Evolutionary conservation across 2,329 filamentous ascomycete genomes (phyloP).

Genomic region (Ceratocystis eucalypticola): DNA sequence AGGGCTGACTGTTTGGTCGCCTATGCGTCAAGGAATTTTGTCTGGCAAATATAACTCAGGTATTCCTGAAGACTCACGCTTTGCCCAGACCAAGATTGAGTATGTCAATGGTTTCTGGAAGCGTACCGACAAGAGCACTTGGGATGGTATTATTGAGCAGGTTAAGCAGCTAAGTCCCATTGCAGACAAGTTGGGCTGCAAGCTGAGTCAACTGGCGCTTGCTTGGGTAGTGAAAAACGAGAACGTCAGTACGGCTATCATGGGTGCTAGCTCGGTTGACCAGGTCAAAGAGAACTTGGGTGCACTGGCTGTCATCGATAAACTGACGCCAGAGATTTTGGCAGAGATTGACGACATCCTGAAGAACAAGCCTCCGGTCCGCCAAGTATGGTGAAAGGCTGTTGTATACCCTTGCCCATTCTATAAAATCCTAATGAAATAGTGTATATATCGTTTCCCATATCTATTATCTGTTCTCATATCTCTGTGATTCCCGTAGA

Average conservation of each 20-base stretch:
- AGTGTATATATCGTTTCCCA: not conserved
- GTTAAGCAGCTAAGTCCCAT: conserved; percentile 48
- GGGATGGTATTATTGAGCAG: conserved; percentile 44
- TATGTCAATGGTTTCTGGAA: conserved; percentile 43
- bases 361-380: conserved; percentile 42
- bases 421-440: not conserved
- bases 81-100: conserved; percentile 41
- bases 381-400: conserved; percentile 20
- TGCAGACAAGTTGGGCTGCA: conserved; percentile 49
- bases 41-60: conserved; percentile 52
- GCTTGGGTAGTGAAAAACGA: conserved; percentile 51
- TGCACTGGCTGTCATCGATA: conserved; percentile 39
- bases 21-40: conserved; percentile 43
- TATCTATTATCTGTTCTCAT: not conserved
- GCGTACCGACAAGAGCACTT: conserved; percentile 37
- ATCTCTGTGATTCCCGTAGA: too few relatives aligned
- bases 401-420: too few relatives aligned
- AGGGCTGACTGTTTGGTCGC: conserved; percentile 50
- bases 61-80: conserved; percentile 45
- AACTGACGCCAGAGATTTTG: conserved; percentile 46
- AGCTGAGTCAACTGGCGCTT: conserved; percentile 41
- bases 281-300: conserved; percentile 48
- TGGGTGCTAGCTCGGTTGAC: conserved; percentile 42
- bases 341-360: conserved; percentile 46
- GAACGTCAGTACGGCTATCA: conserved; percentile 48